Evolutionary conservation across 2,329 filamentous ascomycete species (phyloP), one percentile per base, ranked within the genome.

Genomic region (Botrytis medusae): DNA sequence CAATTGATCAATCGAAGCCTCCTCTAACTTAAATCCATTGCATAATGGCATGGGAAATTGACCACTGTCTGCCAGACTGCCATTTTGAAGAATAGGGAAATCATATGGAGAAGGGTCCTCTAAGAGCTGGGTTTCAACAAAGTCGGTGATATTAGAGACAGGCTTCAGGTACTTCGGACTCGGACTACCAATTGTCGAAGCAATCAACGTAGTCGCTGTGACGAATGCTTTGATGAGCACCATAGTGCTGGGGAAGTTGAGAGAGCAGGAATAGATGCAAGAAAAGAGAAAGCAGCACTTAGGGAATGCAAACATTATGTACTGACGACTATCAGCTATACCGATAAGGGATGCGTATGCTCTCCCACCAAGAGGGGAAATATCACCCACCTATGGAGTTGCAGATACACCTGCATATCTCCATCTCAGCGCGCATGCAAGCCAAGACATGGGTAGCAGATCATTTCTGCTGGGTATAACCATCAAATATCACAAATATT

Each of bases 1-100:
- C 77, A 94, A 86, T 74, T 91, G 82, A 75, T 92, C 90, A 75
- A 93, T 91, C 10, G 88, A 90, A 25, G 90, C 90, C 80, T 93
- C 91, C 81, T 92, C 90, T 25, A 93, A 83, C 65, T 84, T 82
- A 76, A 92, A 85, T 16, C 86, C 86, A 72, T 87, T 82, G 80
- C 92, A 94, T 20, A 80, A 80, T 0, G 84, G 85, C 90, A 93
- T 91, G 3, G 89, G 87, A 77, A 93, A 93, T 46, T 76, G 76
- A 32, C 77, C 78, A 44, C 71, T 77, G 37, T 76, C 71, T n/a
- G 71, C 75, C 40, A 63, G 54, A 14, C 80, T 80, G 71, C 79
- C 77, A 76, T 80, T 79, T 63, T 80, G 80, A 68, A 83, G 74
- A 22, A 79, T 69, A 20, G 83, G 83, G 75, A 84, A 84, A 69